These are phyloP conservation scores for Manihot esculenta DNA, from an alignment of 441 rosid species.

Conservation along the genomic window DNA sequence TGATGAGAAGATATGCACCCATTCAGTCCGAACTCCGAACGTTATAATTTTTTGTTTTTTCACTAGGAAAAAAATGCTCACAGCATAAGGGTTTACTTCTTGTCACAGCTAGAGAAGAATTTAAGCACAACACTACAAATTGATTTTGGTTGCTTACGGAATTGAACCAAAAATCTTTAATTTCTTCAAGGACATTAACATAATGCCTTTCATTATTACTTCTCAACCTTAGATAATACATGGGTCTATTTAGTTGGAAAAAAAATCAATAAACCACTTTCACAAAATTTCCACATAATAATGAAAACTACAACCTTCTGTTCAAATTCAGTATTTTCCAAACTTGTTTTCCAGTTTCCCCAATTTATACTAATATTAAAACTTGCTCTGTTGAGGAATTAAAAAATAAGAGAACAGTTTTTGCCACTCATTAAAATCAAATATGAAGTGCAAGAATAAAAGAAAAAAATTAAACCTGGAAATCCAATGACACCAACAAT, in stretches of 20 bases:
- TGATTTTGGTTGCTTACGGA: neutral
- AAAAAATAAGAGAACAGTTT: too few species aligned
- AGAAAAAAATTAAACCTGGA: constrained; percentile 57
- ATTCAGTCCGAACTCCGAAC: too few species aligned
- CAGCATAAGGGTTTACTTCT: neutral
- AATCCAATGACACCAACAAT: constrained; percentile 80
- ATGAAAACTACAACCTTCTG: neutral
- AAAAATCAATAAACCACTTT: neutral
- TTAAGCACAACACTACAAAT: neutral
- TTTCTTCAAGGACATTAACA: too few species aligned
- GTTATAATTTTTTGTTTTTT: too few species aligned
- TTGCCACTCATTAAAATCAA: too few species aligned
- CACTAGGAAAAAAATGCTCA: too few species aligned
- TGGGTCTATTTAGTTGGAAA: neutral
- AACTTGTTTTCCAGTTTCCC: neutral
- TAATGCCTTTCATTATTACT: neutral
- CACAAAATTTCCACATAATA: neutral
- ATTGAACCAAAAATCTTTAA: too few species aligned
- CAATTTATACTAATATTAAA: neutral
- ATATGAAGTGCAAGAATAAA: too few species aligned
- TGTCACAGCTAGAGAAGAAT: neutral
- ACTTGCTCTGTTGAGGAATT: too few species aligned
- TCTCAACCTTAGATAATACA: neutral
- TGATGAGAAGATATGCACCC: neutral
- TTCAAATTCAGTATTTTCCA: neutral